phyloP scores from a whole-genome alignment of 2,329 filamentous ascomycete genomes.

The Hypoxylon sp. region DNA sequence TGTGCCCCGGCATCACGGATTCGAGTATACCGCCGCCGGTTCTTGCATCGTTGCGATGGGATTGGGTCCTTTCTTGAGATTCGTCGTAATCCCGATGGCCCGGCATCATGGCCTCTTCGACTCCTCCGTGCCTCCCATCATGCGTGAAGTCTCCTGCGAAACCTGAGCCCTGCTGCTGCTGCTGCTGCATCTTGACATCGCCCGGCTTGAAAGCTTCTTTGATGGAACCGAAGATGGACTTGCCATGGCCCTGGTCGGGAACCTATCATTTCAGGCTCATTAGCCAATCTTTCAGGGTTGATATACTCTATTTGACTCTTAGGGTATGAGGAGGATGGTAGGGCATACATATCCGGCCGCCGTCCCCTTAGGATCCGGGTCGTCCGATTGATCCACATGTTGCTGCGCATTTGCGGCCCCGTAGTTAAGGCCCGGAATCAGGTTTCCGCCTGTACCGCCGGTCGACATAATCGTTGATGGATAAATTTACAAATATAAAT shows the following conservation, averaged over 20 bases:
- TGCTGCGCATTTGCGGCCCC: conserved; percentile 26
- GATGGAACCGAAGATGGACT: conserved; percentile 34
- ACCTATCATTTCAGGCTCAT: conserved; percentile 3
- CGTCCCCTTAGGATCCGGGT: conserved; percentile 40
- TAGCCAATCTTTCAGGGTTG: conserved; percentile 1
- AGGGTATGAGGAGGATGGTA: neutral
- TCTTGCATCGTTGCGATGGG: conserved; percentile 21
- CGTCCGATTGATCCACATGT: conserved; percentile 33
- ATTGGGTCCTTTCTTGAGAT: conserved; percentile 17
- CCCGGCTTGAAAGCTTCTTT: conserved; percentile 42
- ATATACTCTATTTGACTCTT: neutral
- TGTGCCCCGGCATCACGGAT: conserved; percentile 25
- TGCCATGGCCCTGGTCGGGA: conserved; percentile 24
- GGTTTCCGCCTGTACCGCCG: conserved; percentile 39
- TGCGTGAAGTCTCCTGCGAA: conserved; percentile 31
- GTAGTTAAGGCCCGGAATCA: conserved; percentile 24
- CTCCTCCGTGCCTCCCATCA: conserved; percentile 35
- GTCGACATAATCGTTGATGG: conserved; percentile 35
- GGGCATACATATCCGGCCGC: conserved; percentile 40
- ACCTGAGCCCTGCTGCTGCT: conserved; percentile 17
- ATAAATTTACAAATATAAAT: neutral
- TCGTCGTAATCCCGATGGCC: conserved; percentile 39
- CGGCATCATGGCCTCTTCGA: conserved; percentile 37
- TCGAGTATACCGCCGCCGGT: conserved; percentile 26
- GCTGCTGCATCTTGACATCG: conserved; percentile 32